Conservation (phyloP, 2,329 filamentous ascomycete species). For the Alternaria brassicae region DNA sequence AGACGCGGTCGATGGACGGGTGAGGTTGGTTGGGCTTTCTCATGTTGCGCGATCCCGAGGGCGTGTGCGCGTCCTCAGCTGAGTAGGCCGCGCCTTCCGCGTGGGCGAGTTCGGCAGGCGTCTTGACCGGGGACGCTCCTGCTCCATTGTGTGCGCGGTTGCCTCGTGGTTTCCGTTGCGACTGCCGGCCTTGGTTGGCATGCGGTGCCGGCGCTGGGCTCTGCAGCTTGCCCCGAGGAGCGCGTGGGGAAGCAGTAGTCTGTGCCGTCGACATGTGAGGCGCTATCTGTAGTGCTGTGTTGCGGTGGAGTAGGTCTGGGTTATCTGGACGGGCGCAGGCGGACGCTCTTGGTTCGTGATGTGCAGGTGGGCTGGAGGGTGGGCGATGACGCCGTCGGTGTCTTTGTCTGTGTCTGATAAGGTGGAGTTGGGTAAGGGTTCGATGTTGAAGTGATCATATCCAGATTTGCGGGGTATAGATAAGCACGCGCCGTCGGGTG, state of each 20-base stretch:
- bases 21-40: slow-evolving; percentile 46
- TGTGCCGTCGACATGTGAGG: slow-evolving; percentile 46
- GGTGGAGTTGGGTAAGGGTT: slow-evolving; percentile 28
- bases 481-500: slow-evolving; percentile 30
- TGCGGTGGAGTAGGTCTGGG: slow-evolving; percentile 19
- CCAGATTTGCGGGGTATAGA: slow-evolving; percentile 37
- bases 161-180: slow-evolving; percentile 40
- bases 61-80: slow-evolving; percentile 37
- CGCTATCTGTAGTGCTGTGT: slow-evolving; percentile 4
- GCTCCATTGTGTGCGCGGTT: slow-evolving; percentile 40
- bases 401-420: slow-evolving; percentile 30
- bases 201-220: slow-evolving; percentile 38
- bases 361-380: slow-evolving; percentile 22
- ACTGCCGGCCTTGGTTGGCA: slow-evolving; percentile 34
- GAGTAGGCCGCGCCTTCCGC: slow-evolving; percentile 39
- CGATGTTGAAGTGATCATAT: slow-evolving; percentile 45
- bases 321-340: slow-evolving; percentile 40
- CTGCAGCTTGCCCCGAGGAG: slow-evolving; percentile 44
- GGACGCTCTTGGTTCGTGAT: slow-evolving; percentile 27
- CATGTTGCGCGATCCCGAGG: slow-evolving; percentile 30
- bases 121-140: slow-evolving; percentile 24
- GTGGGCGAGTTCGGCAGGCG: slow-evolving; percentile 22
- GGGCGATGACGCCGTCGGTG: slow-evolving; percentile 34
- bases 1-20: slow-evolving; percentile 37
- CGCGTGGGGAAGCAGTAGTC: slow-evolving; percentile 43